Evolutionary conservation across 108 stramenopile genomes (phyloP).

Genomic region (Pseudonitzschia pungens): DNA sequence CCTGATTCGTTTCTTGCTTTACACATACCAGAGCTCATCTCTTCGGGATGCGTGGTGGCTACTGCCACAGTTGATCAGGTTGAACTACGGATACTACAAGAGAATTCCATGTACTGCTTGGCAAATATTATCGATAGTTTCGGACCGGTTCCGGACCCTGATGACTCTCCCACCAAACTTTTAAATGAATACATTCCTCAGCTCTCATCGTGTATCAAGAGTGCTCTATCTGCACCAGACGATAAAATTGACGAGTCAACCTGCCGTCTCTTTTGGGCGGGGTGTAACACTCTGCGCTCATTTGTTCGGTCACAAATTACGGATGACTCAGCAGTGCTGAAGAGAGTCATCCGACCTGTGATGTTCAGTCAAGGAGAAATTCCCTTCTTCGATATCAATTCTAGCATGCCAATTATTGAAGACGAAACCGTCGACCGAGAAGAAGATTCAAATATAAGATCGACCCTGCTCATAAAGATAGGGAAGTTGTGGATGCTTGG

Average conservation of each 20-base stretch:
- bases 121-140: slow-evolving; percentile 51
- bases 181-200: slow-evolving; percentile 78
- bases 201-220: slow-evolving; percentile 72
- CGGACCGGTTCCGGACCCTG: slow-evolving; percentile 64
- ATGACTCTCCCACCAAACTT: slow-evolving; percentile 46
- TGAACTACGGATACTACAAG: slow-evolving; percentile 68
- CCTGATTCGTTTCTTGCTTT: slow-evolving; percentile 45
- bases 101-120: slow-evolving; percentile 56
- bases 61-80: slow-evolving; percentile 74
- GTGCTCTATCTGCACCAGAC: slow-evolving; percentile 50
- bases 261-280: slow-evolving; percentile 57
- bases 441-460: slow-evolving; percentile 26
- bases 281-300: slow-evolving; percentile 57
- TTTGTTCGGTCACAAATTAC: slow-evolving; percentile 51
- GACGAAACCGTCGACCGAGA: slow-evolving; percentile 6
- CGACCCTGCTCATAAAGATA: slow-evolving; percentile 24
- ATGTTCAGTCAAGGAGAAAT: slow-evolving; percentile 39
- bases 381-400: slow-evolving; percentile 34
- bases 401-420: slow-evolving; percentile 10
- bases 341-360: slow-evolving; percentile 60
- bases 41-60: slow-evolving; percentile 59
- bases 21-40: slow-evolving; percentile 56
- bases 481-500: slow-evolving; percentile 57
- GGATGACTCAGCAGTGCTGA: slow-evolving; percentile 53
- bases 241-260: slow-evolving; percentile 40